phyloP scores from a whole-genome alignment of 371 early-diverging fungal genomes.

The Syncephalastrum contaminatum region DNA sequence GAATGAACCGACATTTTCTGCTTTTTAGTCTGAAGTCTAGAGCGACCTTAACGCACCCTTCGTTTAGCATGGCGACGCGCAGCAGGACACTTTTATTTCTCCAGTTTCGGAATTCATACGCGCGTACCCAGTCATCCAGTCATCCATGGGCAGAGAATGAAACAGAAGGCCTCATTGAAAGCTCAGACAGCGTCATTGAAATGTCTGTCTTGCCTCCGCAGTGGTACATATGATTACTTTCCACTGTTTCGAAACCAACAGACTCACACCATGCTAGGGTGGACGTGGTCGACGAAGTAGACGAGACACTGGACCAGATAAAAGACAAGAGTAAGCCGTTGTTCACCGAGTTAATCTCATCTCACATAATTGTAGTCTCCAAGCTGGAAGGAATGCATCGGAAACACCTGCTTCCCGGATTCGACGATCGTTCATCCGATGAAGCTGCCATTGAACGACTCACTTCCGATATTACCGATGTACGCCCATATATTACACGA shows the following conservation, averaged over 20 bases:
- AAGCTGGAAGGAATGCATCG: constrained; percentile 86
- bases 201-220: constrained; percentile 81
- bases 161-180: constrained; percentile 66
- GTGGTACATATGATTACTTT: constrained; percentile 54
- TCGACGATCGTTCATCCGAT: constrained; percentile 85
- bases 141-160: constrained; percentile 53
- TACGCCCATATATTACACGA: constrained; percentile 26
- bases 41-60: too few species aligned
- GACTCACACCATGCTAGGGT: constrained; percentile 55
- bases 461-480: constrained; percentile 81
- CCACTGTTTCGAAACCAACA: too few species aligned
- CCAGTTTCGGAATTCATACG: constrained; percentile 91
- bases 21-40: too few species aligned
- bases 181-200: constrained; percentile 64
- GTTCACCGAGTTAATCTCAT: not conserved
- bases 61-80: constrained; percentile 74
- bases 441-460: constrained; percentile 83
- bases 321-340: constrained; percentile 60
- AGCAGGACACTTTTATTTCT: constrained; percentile 89
- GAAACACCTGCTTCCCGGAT: constrained; percentile 90
- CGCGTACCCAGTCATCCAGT: constrained; percentile 52
- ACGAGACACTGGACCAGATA: constrained; percentile 55
- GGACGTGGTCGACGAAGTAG: constrained; percentile 84
- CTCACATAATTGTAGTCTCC: constrained; percentile 51
- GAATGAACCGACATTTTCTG: too few species aligned